Evolutionary conservation across 306 rosid species (phyloP).

Genomic region (Vigna radiata): DNA sequence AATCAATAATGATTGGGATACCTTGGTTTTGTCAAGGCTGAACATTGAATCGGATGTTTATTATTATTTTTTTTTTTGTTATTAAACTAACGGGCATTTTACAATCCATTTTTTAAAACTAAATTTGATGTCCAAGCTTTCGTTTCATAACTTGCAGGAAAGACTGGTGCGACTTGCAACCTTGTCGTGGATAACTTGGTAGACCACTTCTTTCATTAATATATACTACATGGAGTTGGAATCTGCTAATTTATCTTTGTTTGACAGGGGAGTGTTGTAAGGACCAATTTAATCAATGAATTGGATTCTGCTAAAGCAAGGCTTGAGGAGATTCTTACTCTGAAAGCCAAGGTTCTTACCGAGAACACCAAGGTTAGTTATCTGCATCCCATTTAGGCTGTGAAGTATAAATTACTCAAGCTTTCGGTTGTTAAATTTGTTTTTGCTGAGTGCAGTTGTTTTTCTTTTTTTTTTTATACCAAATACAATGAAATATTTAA

Average conservation of each 20-base stretch:
- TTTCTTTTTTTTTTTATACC: slow-evolving; percentile 6
- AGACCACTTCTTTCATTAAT: slow-evolving; percentile 41
- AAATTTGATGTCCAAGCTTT: slow-evolving; percentile 26
- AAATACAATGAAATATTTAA: slow-evolving; percentile 10
- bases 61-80: slow-evolving; percentile 4
- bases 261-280: slow-evolving; percentile 63
- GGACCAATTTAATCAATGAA: slow-evolving; percentile 54
- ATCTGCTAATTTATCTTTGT: slow-evolving; percentile 45
- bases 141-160: slow-evolving; percentile 51
- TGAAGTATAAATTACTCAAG: slow-evolving; percentile 22
- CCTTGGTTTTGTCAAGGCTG: slow-evolving; percentile 24
- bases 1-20: slow-evolving; percentile 4
- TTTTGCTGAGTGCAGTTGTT: neutral
- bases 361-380: slow-evolving; percentile 69
- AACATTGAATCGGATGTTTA: neutral
- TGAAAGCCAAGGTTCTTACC: slow-evolving; percentile 60
- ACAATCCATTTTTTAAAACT: slow-evolving; percentile 37
- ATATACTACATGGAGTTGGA: slow-evolving; percentile 35
- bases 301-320: slow-evolving; percentile 75
- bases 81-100: slow-evolving; percentile 8
- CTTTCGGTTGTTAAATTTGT: slow-evolving; percentile 19
- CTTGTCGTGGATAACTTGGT: slow-evolving; percentile 53
- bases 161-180: slow-evolving; percentile 47
- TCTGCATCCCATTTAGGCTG: slow-evolving; percentile 34
- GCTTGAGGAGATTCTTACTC: slow-evolving; percentile 61